Base-by-base conservation (phyloP, 345 rosid species). In the Heritiera fomes region DNA sequence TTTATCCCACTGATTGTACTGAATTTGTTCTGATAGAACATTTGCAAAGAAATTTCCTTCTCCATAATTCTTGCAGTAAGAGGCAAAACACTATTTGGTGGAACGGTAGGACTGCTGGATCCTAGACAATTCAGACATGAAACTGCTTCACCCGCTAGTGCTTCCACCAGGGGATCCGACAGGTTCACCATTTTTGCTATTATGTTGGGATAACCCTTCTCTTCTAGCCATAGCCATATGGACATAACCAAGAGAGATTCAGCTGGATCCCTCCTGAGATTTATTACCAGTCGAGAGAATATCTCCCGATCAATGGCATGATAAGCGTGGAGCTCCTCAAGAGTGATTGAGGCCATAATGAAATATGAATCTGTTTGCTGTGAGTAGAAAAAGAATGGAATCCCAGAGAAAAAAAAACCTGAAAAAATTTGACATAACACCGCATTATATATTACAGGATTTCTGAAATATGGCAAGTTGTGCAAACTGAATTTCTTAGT, bases 161-260 rank as follows among this genome's bases (percentile, higher is more conserved):
- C 23, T 59, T 79, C 77, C 70, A 88, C 43, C 38, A 86, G 8
- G 9, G 80, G 34, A 74, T 83, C 71, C 0, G 83, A 41, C 0
- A 86, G 76, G 18, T 11, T 18, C 18, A n/a, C 52, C 82, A 85
- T 82, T 76, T 80, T 81, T 8, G 10, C 20, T 3, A 83, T 23
- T 13, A 86, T 30, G 41, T 80, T 86, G 4, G 89, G 87, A 34
- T 70, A 88, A 14, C 85, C 85, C n/a, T 28, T 71, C 9, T 85
- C 82, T 76, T 88, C 89, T 1, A 88, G 80, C 88, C 88, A 86
- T n/a, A 88, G 71, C 91, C 91, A 88, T 2, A 74, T 15, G 7
- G 91, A 86, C 78, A 88, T 76, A 70, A 86, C 77, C 0, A 86
- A 61, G 0, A 88, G 28, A 72, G 86, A 85, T 34, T 86, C 83